Conservation (phyloP, 176 grass and related monocot genomes). For the Bromus sterilis region DNA sequence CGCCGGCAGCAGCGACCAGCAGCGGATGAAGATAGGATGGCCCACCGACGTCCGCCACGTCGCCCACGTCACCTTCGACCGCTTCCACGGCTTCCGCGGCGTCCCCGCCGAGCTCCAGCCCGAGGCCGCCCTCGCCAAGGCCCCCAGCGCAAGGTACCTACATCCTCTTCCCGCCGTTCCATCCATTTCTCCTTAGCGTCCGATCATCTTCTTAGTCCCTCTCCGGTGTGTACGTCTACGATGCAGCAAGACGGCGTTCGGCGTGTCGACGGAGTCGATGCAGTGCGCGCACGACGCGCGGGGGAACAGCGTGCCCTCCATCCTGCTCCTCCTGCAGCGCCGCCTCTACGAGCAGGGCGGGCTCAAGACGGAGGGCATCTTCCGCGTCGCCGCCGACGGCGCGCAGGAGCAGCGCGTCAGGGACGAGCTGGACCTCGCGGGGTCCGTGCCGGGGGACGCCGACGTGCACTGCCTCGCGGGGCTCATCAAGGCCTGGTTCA, state of each 20-base stretch:
- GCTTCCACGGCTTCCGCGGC: conserved; percentile 82
- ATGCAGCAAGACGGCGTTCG: conserved; percentile 60
- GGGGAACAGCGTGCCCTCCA: conserved; percentile 57
- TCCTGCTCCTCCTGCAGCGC: conserved; percentile 62
- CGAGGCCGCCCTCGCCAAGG: conserved; percentile 25
- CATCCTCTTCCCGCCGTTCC: neutral
- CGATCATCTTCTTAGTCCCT: neutral
- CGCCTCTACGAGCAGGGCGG: conserved; percentile 54
- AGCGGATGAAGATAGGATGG: conserved; percentile 66
- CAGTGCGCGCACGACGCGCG: conserved; percentile 60
- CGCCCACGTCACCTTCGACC: conserved; percentile 84
- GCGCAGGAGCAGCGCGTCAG: conserved; percentile 52
- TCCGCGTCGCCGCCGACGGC: conserved; percentile 66
- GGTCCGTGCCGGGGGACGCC: conserved; percentile 39
- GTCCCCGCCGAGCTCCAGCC: conserved; percentile 63
- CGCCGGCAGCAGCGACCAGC: neutral
- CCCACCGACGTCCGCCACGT: conserved; percentile 76
- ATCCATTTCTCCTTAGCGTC: neutral
- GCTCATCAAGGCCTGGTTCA: conserved; percentile 95
- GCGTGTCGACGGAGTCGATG: conserved; percentile 84
- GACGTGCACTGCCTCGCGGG: conserved; percentile 81
- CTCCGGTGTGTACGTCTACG: neutral
- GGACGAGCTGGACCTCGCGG: conserved; percentile 60
- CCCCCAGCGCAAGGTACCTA: conserved; percentile 57
- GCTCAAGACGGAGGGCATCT: conserved; percentile 66